These are phyloP conservation scores for Ophiocordyceps camponoti-rufipedis DNA, from an alignment of 2,329 filamentous ascomycete species.

Conservation along the genomic window DNA sequence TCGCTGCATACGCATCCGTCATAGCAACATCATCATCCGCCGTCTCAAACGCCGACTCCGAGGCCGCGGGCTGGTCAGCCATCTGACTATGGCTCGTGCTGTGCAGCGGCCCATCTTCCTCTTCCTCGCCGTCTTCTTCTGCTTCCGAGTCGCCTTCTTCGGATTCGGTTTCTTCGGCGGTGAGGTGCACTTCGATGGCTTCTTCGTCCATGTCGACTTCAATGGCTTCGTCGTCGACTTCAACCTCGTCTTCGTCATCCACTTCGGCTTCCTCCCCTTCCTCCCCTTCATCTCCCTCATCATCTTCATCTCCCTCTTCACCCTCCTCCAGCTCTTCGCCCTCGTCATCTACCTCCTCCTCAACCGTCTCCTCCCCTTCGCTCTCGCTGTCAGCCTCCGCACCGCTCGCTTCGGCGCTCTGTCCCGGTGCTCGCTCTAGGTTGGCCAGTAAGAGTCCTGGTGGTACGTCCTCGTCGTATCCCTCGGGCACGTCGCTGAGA, in stretches of 20 bases:
- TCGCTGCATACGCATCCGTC: not conserved
- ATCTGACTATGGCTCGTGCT: not conserved
- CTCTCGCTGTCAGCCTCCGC: constrained; percentile 18
- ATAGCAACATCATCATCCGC: not conserved
- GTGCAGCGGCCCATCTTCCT: not conserved
- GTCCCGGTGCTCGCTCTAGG: constrained; percentile 13
- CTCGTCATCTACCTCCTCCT: constrained; percentile 6
- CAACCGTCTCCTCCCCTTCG: constrained; percentile 13
- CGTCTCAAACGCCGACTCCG: not conserved
- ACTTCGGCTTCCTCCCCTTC: constrained; percentile 4
- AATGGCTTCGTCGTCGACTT: not conserved
- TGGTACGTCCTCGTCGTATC: constrained; percentile 38
- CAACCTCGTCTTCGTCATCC: constrained; percentile 1
- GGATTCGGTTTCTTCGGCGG: not conserved
- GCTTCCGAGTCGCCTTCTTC: not conserved
- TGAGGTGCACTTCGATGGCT: constrained; percentile 1
- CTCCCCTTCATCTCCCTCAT: constrained; percentile 2
- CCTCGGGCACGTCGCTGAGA: constrained; percentile 43
- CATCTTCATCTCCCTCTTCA: constrained; percentile 2
- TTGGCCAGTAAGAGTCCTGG: constrained; percentile 34
- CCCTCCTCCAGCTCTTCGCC: constrained; percentile 3
- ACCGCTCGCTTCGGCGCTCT: constrained; percentile 13
- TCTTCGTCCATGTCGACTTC: not conserved
- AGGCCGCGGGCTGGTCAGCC: not conserved
- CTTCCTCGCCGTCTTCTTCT: not conserved